Conservation (phyloP, 352 stramenopile species). For the Globisporangium abappressorium region DNA sequence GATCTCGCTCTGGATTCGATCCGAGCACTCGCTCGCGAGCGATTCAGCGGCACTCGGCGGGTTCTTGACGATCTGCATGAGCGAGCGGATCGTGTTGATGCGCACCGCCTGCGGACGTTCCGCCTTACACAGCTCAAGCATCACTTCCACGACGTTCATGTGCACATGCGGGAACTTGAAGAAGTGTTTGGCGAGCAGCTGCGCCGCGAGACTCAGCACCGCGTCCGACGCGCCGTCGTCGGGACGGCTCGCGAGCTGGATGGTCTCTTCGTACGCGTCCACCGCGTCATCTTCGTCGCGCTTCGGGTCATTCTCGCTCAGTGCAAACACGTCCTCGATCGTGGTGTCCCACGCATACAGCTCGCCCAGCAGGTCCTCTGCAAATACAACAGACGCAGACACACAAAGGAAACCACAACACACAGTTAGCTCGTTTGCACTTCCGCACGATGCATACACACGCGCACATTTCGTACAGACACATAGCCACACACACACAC, state of each 20-base stretch:
- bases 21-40: conserved; percentile 29
- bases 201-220: conserved; percentile 64
- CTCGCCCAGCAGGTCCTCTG: conserved; percentile 50
- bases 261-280: conserved; percentile 75
- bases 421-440: neutral
- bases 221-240: conserved; percentile 31
- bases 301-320: conserved; percentile 36
- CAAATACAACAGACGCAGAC: neutral
- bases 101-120: conserved; percentile 54
- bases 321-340: conserved; percentile 60
- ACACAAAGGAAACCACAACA: neutral
- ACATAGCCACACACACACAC: neutral
- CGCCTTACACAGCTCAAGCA: conserved; percentile 44
- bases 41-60: conserved; percentile 20
- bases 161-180: conserved; percentile 76
- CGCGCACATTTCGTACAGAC: too few relatives aligned
- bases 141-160: conserved; percentile 63
- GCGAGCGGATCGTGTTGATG: conserved; percentile 70
- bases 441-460: neutral
- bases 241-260: conserved; percentile 37
- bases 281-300: conserved; percentile 70
- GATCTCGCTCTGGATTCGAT: conserved; percentile 41
- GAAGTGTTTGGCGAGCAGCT: conserved; percentile 78
- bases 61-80: conserved; percentile 68
- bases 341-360: conserved; percentile 67